phyloP scores from a whole-genome alignment of 768 basidiomycete species.

The Pleurotus giganteus region DNA sequence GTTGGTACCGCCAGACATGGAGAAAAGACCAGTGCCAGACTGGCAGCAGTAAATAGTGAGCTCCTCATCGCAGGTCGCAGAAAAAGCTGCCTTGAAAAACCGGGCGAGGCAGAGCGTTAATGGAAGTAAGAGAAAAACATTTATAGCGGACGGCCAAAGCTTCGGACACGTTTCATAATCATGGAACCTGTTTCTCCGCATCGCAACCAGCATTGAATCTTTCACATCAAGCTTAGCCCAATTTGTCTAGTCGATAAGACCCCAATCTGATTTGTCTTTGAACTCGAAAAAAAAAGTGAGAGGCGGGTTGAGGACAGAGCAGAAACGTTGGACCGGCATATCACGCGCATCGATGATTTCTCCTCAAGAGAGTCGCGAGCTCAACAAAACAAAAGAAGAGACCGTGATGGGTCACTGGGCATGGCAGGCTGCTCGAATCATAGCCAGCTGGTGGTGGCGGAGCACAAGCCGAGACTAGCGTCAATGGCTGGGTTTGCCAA shows the following conservation, averaged over 20 bases:
- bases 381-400: not conserved
- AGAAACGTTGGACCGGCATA: not conserved
- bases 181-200: not conserved
- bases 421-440: not conserved
- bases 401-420: not conserved
- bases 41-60: conserved; percentile 6
- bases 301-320: not conserved
- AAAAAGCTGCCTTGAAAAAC: not conserved
- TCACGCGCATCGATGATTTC: not conserved
- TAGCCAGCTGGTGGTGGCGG: not conserved
- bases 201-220: not conserved
- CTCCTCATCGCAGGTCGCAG: conserved; percentile 6
- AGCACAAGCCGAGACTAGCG: not conserved
- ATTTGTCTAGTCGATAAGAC: not conserved
- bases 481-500: not conserved
- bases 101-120: not conserved
- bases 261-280: no score
- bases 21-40: conserved; percentile 9
- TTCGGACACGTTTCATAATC: conserved; percentile 4
- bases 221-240: conserved; percentile 3
- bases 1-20: conserved; percentile 8
- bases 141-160: not conserved
- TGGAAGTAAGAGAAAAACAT: conserved; percentile 2
- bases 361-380: not conserved
- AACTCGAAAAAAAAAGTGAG: not conserved